Evolutionary conservation across 139 green algal species (phyloP), one percentile per base, ranked within the genome.

Genomic region (Spirogloea muscicola): DNA sequence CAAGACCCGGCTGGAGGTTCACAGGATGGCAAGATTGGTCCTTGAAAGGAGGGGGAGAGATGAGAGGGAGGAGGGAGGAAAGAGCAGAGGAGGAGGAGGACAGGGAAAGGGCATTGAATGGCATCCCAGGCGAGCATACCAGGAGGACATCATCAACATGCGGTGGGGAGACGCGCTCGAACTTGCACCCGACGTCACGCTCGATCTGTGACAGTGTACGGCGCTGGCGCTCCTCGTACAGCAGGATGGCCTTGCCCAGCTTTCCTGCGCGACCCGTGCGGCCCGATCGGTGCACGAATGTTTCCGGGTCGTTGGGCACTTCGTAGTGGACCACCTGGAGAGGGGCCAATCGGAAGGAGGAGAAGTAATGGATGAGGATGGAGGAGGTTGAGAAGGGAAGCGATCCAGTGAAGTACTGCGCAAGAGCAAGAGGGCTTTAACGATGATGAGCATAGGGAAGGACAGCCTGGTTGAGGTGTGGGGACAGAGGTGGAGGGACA

Each of bases 211-310:
- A 40, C 33, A 79, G 61, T 0, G 70, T 77, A 0, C 70, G 59
- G 25, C 29, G 33, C 64, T 73, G 62, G 10, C 10, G 10, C 43
- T 25, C 43, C 43, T 25, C 43, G 86, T 94, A 88, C 87, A 98
- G 89, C 21, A 93, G 89, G 58, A 98, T 91, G 37, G 93, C 85
- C 0, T 82, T 91, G 51, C 88, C 88, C 3, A 72, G 74, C 55
- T 88, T 85, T 62, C 84, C 84, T 2, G 90, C 90, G 60, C 90
- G 86, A 2, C 82, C 90, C 18, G 90, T 95, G 33, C 90, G 82
- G 7, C 90, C 90, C 68, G 76, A 85, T 7, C 86, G 61, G 59
- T 90, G 86, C 60, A 90, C 62, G 58, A 88, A 90, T 3, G 69
- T 85, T 64, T 90, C 86, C 1, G 68, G 48, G 65, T 90, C 79